phyloP scores from a whole-genome alignment of 1,139 yeast genomes.

The Nadsonia commutata region DNA sequence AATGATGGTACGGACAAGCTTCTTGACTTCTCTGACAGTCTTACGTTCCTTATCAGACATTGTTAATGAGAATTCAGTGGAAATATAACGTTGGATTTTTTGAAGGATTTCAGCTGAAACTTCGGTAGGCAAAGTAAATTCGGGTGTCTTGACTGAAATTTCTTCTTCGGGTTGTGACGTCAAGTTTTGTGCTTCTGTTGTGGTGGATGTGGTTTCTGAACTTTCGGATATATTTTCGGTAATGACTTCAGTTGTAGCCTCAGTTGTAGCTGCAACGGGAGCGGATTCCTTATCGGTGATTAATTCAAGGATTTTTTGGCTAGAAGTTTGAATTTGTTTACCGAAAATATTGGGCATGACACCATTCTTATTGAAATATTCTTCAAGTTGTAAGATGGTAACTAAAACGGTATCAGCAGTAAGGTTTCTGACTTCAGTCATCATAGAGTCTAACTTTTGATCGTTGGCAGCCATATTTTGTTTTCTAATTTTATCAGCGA shows the following conservation, averaged over 20 bases:
- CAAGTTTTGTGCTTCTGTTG: neutral
- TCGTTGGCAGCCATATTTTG: neutral
- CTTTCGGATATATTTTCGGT: slow-evolving; percentile 5
- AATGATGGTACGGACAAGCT: slow-evolving; percentile 40
- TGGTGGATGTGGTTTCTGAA: neutral
- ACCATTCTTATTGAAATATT: slow-evolving; percentile 20
- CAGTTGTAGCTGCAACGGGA: slow-evolving; percentile 3
- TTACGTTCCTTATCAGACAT: neutral
- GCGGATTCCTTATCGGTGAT: slow-evolving; percentile 5
- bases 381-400: slow-evolving; percentile 23
- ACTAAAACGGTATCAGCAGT: slow-evolving; percentile 28
- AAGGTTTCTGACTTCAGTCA: neutral
- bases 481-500: neutral
- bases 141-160: neutral
- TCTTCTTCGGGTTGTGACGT: neutral
- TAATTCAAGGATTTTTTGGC: slow-evolving; percentile 4
- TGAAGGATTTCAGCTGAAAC: neutral
- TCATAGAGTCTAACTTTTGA: neutral
- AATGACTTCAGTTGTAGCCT: slow-evolving; percentile 6
- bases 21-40: slow-evolving; percentile 28
- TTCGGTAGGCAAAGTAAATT: neutral
- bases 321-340: slow-evolving; percentile 6
- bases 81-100: neutral
- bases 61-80: neutral
- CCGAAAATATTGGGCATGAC: slow-evolving; percentile 13